These are phyloP conservation scores for Colletotrichum sp. DNA, from an alignment of 2,329 filamentous ascomycete species.

Conservation along the genomic window DNA sequence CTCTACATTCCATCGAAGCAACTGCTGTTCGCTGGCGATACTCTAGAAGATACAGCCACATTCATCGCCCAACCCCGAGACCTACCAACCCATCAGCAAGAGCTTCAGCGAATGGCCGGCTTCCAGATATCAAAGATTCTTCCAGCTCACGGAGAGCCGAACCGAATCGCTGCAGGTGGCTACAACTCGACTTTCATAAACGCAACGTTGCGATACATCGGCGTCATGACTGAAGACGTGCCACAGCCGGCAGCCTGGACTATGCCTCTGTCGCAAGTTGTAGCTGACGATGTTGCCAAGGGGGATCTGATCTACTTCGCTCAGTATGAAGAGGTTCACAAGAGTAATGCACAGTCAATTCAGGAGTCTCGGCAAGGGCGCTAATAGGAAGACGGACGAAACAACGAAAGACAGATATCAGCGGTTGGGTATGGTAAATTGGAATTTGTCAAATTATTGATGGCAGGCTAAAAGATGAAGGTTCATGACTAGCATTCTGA, in stretches of 20 bases:
- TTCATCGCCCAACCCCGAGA: conserved; percentile 12
- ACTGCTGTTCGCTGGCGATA: conserved; percentile 12
- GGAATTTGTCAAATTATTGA: neutral
- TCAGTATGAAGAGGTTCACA: conserved; percentile 19
- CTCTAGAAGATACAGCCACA: conserved; percentile 15
- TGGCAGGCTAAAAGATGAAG: neutral
- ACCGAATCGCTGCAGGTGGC: conserved; percentile 1
- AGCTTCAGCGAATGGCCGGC: conserved; percentile 2
- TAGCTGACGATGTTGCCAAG: conserved; percentile 4
- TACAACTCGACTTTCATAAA: conserved; percentile 19
- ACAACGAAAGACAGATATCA: accelerated
- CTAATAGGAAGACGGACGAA: too few species aligned
- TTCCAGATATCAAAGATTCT: conserved; percentile 15
- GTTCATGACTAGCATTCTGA: accelerated
- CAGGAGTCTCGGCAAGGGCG: neutral
- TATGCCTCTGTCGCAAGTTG: conserved; percentile 10
- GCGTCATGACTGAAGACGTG: conserved; percentile 14
- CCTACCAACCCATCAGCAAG: conserved; percentile 2
- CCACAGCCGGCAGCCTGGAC: conserved; percentile 11
- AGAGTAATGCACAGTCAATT: conserved; percentile 8
- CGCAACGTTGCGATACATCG: conserved; percentile 11
- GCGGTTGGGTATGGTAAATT: neutral
- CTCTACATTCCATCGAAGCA: conserved; percentile 17
- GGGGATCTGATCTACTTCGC: conserved; percentile 17
- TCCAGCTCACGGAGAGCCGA: conserved; percentile 12